A percentile compares a stretch with the other conserved stretches of the same genome.
These are phyloP conservation scores for Kodamaea hsintzibuensis DNA, from an alignment of 805 yeast species.

Conservation along the genomic window DNA sequence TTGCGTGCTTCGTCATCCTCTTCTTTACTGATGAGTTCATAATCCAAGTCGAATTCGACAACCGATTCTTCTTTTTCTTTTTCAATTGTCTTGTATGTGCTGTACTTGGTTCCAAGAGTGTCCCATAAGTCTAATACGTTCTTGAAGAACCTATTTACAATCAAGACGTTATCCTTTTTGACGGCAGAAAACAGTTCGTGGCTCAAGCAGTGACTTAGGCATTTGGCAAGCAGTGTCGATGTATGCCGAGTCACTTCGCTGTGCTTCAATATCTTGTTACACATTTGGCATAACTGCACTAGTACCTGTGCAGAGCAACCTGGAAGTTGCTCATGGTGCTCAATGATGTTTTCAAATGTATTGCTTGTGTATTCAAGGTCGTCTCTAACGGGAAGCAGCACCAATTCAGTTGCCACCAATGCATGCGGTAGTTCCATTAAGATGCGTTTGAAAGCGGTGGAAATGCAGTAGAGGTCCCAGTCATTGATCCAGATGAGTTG, in stretches of 20 bases:
- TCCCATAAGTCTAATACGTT: slow-evolving; percentile 55
- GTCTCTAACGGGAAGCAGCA: slow-evolving; percentile 56
- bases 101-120: background rate
- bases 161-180: slow-evolving; percentile 47
- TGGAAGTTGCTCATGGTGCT: slow-evolving; percentile 18
- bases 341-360: slow-evolving; percentile 36
- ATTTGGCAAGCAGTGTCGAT: slow-evolving; percentile 41
- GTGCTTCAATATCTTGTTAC: slow-evolving; percentile 37
- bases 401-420: slow-evolving; percentile 50
- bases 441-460: slow-evolving; percentile 46
- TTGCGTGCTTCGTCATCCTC: slow-evolving; percentile 15
- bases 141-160: slow-evolving; percentile 55
- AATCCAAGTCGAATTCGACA: slow-evolving; percentile 34
- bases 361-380: slow-evolving; percentile 43
- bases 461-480: slow-evolving; percentile 56
- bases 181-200: slow-evolving; percentile 44
- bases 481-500: slow-evolving; percentile 56
- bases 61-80: slow-evolving; percentile 15
- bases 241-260: slow-evolving; percentile 44
- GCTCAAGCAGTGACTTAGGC: slow-evolving; percentile 56
- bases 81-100: slow-evolving; percentile 18
- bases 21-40: slow-evolving; percentile 32
- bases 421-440: slow-evolving; percentile 55
- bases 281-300: slow-evolving; percentile 45
- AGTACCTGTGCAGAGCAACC: slow-evolving; percentile 29